Evolutionary conservation across 495 filamentous ascomycete genomes (phyloP), one percentile per base, ranked within the genome.

Genomic region (Thermothielavioides terrestris): DNA sequence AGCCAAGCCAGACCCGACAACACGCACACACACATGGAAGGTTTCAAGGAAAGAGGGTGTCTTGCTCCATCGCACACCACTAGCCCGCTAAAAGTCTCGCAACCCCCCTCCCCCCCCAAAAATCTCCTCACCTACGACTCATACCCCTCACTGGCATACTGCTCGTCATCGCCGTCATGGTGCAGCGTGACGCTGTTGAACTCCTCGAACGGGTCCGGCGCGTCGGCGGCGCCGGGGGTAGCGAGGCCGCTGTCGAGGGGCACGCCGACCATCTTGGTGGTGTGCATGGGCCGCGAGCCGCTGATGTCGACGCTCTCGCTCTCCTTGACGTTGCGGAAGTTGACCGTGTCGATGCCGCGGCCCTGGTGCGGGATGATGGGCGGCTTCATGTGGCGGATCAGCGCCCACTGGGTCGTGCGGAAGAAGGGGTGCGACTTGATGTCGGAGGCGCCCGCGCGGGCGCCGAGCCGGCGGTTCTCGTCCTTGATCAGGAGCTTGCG

Each of bases 131-230:
- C 17, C 14, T 42, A 14, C 9, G 18, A 12, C 36, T 20, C 8
- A 49, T 42, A 30, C 27, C 25, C 1, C 14, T 20, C 18, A 26
- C n/a, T n/a, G n/a, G n/a, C n/a, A n/a, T n/a, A n/a, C n/a, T n/a
- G n/a, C 27, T 9, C 6, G 10, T 82, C 80, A 48, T 97, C 91
- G 10, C 88, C 94, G 47, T 97, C 92, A 72, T 98, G 92, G 68
- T 95, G 90, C 49, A 98, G 78, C 52, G 92, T 98, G 27, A 98
- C 92, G 59, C 88, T 94, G 68, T 98, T 98, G 65, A 98, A 98
- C 64, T 97, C 94, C 66, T 95, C 88, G 62, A 98, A 98, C 11
- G 92, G 92, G 77, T 98, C 92, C n/a, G 79, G 77, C 48, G 82
- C 67, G 62, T 95, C 90, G 30, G 76, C 90, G 30, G 76, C 85